Evolutionary conservation across 768 basidiomycete species (phyloP).

Genomic region (Phylloporus sp.): DNA sequence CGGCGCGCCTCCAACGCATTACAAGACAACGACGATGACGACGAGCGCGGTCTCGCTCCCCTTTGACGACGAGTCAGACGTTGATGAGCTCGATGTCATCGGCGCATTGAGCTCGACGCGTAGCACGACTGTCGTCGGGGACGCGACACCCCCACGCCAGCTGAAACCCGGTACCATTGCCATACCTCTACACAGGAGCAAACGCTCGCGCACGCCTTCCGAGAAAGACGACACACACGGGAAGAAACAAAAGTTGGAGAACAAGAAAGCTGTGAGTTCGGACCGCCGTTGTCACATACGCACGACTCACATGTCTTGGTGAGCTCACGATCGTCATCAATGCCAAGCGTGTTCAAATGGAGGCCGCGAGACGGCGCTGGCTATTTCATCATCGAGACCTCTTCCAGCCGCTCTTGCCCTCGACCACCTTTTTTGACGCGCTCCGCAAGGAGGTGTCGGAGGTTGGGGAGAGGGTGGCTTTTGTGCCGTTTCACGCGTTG

Average conservation of each 20-base stretch:
- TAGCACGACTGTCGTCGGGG: slow-evolving; percentile 27
- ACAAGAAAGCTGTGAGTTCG: slow-evolving; percentile 38
- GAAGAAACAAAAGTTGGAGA: slow-evolving; percentile 32
- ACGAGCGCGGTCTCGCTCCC: slow-evolving; percentile 9
- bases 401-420: slow-evolving; percentile 45
- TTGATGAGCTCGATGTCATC: slow-evolving; percentile 31
- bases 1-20: neutral
- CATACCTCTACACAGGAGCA: slow-evolving; percentile 13
- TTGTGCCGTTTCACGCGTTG: slow-evolving; percentile 36
- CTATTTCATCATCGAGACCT: slow-evolving; percentile 39
- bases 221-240: neutral
- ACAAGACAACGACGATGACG: slow-evolving; percentile 3
- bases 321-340: slow-evolving; percentile 41
- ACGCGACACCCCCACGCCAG: slow-evolving; percentile 21
- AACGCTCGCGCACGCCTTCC: slow-evolving; percentile 17
- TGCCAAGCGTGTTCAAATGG: slow-evolving; percentile 34
- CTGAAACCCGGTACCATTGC: slow-evolving; percentile 2
- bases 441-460: slow-evolving; percentile 31
- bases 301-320: neutral
- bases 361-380: slow-evolving; percentile 43
- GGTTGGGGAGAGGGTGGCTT: slow-evolving; percentile 23
- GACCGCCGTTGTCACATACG: neutral
- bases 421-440: slow-evolving; percentile 35
- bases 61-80: slow-evolving; percentile 9
- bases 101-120: slow-evolving; percentile 21